These are phyloP conservation scores for Akanthomyces lecanii DNA, from an alignment of 2,329 filamentous ascomycete genomes.

Conservation along the genomic window DNA sequence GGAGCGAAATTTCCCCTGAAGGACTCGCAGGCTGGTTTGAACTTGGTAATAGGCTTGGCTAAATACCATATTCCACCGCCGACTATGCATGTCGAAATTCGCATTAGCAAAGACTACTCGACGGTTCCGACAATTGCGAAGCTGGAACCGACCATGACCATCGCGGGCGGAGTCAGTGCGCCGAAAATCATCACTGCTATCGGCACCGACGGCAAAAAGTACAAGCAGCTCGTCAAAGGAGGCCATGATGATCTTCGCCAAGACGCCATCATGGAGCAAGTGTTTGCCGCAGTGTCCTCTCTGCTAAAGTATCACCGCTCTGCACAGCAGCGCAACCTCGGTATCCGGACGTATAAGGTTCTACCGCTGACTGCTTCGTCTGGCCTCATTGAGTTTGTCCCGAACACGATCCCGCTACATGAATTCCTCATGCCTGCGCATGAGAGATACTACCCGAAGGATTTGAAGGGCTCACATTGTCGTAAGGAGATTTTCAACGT, in stretches of 20 bases:
- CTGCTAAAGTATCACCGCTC: slow-evolving; percentile 80
- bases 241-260: slow-evolving; percentile 94
- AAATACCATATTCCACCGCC: slow-evolving; percentile 76
- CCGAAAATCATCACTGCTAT: slow-evolving; percentile 88
- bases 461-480: slow-evolving; percentile 71
- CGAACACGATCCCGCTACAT: slow-evolving; percentile 85
- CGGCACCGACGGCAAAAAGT: slow-evolving; percentile 71
- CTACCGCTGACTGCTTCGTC: slow-evolving; percentile 79
- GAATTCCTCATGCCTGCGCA: slow-evolving; percentile 92
- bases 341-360: slow-evolving; percentile 95
- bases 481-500: slow-evolving; percentile 74
- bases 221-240: slow-evolving; percentile 91
- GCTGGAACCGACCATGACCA: slow-evolving; percentile 71
- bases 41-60: slow-evolving; percentile 58
- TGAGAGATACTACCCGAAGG: slow-evolving; percentile 77
- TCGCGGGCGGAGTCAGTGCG: slow-evolving; percentile 85
- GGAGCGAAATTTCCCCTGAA: slow-evolving; percentile 61
- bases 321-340: slow-evolving; percentile 82
- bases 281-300: slow-evolving; percentile 92
- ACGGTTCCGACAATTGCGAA: slow-evolving; percentile 67
- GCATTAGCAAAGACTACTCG: slow-evolving; percentile 69
- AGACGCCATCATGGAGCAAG: slow-evolving; percentile 98
- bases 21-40: slow-evolving; percentile 58
- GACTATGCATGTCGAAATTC: slow-evolving; percentile 79
- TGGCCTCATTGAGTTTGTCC: slow-evolving; percentile 95